Conservation (phyloP, 257 asterid species). For the Misopates orontium region DNA sequence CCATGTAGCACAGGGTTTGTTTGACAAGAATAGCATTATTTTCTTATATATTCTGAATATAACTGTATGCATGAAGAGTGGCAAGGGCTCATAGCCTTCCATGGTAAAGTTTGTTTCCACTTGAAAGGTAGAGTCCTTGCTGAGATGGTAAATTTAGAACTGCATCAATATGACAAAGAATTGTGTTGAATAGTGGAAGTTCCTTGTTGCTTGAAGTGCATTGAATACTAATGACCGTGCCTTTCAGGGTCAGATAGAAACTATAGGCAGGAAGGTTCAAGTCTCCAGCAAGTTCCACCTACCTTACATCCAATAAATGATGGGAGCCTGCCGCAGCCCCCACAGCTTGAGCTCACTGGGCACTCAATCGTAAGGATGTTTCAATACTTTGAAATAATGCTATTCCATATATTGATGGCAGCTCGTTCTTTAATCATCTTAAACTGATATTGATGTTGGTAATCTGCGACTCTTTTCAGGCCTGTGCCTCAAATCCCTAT, state of each 20-base stretch:
- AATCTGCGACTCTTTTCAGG: constrained; percentile 47
- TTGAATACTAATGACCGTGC: constrained; percentile 22
- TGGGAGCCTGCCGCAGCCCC: constrained; percentile 48
- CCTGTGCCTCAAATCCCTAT: constrained; percentile 55
- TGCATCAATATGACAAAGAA: constrained; percentile 5
- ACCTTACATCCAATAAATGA: constrained; percentile 47
- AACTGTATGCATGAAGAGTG: background rate
- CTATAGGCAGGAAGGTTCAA: constrained; percentile 33
- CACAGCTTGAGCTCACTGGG: constrained; percentile 65
- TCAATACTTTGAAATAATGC: constrained; percentile 1
- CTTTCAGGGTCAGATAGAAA: constrained; percentile 50
- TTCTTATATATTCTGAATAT: background rate
- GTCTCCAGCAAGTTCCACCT: constrained; percentile 46
- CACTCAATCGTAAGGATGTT: constrained; percentile 70
- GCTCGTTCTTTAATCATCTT: constrained; percentile 6
- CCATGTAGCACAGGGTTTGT: too few relatives aligned
- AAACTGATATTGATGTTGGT: constrained; percentile 10
- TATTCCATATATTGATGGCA: background rate
- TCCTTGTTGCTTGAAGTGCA: background rate
- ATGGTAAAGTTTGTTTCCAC: background rate
- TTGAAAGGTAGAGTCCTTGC: constrained; percentile 7
- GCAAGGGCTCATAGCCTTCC: background rate
- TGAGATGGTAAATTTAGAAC: background rate
- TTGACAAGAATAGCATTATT: constrained; percentile 5
- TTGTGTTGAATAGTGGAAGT: background rate